phyloP scores from a whole-genome alignment of 2,329 filamentous ascomycete species.

The Claviceps sorghi region DNA sequence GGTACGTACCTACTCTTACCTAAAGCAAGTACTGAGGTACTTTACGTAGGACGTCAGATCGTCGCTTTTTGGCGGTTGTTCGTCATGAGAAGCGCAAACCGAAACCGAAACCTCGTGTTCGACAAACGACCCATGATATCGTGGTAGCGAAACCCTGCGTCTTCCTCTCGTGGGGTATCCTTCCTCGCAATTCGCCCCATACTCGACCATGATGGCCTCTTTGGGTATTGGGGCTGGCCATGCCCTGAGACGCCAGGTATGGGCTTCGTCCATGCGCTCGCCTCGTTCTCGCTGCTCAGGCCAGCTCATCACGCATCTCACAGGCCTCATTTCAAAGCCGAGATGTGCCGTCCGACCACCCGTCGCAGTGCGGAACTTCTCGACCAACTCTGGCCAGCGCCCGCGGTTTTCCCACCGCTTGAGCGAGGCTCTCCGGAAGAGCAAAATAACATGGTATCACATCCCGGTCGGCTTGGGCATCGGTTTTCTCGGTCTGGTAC shows the following conservation, averaged over 20 bases:
- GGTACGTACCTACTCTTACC: too few relatives aligned
- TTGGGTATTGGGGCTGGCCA: constrained; percentile 21
- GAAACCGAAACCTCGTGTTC: not conserved
- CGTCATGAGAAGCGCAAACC: not conserved
- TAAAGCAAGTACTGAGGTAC: too few relatives aligned
- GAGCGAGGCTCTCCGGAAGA: constrained; percentile 33
- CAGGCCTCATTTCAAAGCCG: constrained; percentile 4
- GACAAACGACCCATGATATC: not conserved
- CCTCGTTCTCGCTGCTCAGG: constrained; percentile 16
- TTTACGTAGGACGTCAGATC: not conserved
- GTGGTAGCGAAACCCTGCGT: not conserved
- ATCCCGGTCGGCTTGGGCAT: constrained; percentile 80
- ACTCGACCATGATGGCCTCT: constrained; percentile 13
- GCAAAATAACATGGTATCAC: constrained; percentile 69
- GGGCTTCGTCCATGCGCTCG: constrained; percentile 15
- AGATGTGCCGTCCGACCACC: constrained; percentile 13
- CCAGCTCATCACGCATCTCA: constrained; percentile 4
- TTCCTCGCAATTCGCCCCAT: not conserved
- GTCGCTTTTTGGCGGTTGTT: not conserved
- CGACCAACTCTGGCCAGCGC: constrained; percentile 26
- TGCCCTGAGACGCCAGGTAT: constrained; percentile 17
- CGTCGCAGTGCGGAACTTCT: constrained; percentile 16
- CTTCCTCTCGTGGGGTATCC: not conserved
- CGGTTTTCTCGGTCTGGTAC: constrained; percentile 66
- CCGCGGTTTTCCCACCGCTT: constrained; percentile 38